Percentiles rank a stretch among this genome's conserved stretches.
Conservation (phyloP, 768 basidiomycete species). For the Sarcodon sp. region DNA sequence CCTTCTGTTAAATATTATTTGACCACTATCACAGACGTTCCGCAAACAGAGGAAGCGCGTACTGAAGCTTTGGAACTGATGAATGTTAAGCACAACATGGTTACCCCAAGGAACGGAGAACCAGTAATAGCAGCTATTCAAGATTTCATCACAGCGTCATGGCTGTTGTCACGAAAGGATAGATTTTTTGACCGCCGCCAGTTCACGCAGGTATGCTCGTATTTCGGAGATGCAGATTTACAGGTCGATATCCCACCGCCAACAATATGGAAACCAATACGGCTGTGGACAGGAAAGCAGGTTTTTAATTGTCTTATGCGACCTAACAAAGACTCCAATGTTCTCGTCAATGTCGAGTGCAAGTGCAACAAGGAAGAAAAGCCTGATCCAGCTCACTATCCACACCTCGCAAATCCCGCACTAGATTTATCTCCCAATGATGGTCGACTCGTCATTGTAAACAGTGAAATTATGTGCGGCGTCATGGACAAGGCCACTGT, state of each 20-base stretch:
- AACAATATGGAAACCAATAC: slow-evolving; percentile 82
- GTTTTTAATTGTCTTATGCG: slow-evolving; percentile 97
- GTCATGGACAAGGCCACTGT: slow-evolving; percentile 98
- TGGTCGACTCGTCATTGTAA: slow-evolving; percentile 93
- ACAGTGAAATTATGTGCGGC: slow-evolving; percentile 98
- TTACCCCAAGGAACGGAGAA: slow-evolving; percentile 96
- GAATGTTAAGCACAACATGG: slow-evolving; percentile 93
- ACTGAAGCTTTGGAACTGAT: slow-evolving; percentile 96
- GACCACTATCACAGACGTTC: slow-evolving; percentile 55
- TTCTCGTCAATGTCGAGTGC: slow-evolving; percentile 90
- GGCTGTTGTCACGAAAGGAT: slow-evolving; percentile 86
- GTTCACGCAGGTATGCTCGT: slow-evolving; percentile 94
- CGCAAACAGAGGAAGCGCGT: slow-evolving; percentile 96
- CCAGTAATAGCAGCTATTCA: slow-evolving; percentile 99
- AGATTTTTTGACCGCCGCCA: slow-evolving; percentile 88
- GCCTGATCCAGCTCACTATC: slow-evolving; percentile 48
- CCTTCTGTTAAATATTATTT: slow-evolving; percentile 2
- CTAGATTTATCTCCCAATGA: slow-evolving; percentile 93
- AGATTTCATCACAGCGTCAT: slow-evolving; percentile 98
- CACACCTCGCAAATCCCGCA: slow-evolving; percentile 50
- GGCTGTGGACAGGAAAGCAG: slow-evolving; percentile 97
- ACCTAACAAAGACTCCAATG: slow-evolving; percentile 72
- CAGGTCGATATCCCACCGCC: slow-evolving; percentile 96
- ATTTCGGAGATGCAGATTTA: slow-evolving; percentile 80
- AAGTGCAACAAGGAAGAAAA: slow-evolving; percentile 89